phyloP scores from a whole-genome alignment of 345 rosid species.

The Cardamine resedifolia region DNA sequence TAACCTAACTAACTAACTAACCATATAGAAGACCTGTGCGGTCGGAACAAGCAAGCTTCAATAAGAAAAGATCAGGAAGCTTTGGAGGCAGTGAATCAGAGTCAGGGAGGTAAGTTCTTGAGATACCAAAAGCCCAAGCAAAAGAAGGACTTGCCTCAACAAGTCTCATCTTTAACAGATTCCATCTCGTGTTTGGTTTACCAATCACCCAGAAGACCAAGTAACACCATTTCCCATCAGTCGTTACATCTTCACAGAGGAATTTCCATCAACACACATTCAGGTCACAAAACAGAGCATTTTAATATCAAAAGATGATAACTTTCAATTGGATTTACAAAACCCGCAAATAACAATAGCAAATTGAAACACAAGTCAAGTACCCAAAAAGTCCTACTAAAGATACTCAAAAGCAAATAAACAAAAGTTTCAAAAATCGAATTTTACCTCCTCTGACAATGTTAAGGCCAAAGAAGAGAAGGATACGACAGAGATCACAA shows the following conservation, averaged over 20 bases:
- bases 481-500: slow-evolving; percentile 86
- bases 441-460: slow-evolving; percentile 82
- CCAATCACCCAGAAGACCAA: slow-evolving; percentile 88
- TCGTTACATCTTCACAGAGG: slow-evolving; percentile 67
- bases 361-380: neutral
- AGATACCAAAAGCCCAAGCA: slow-evolving; percentile 71
- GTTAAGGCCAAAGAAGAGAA: slow-evolving; percentile 88
- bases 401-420: neutral
- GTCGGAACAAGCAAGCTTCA: slow-evolving; percentile 74
- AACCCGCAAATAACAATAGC: neutral
- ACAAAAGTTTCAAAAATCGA: neutral
- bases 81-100: slow-evolving; percentile 54
- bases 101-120: slow-evolving; percentile 54
- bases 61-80: slow-evolving; percentile 73
- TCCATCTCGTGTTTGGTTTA: slow-evolving; percentile 71
- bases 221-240: slow-evolving; percentile 98
- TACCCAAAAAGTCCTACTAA: neutral
- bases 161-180: slow-evolving; percentile 78
- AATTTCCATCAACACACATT: slow-evolving; percentile 24
- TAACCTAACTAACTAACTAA: slow-evolving; percentile 47
- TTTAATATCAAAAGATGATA: neutral
- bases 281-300: slow-evolving; percentile 8
- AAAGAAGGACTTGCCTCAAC: slow-evolving; percentile 74
- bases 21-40: slow-evolving; percentile 87
- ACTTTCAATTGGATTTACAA: neutral